Base-by-base conservation (phyloP, 2,329 filamentous ascomycete species). In the Xylaria hypoxylon region DNA sequence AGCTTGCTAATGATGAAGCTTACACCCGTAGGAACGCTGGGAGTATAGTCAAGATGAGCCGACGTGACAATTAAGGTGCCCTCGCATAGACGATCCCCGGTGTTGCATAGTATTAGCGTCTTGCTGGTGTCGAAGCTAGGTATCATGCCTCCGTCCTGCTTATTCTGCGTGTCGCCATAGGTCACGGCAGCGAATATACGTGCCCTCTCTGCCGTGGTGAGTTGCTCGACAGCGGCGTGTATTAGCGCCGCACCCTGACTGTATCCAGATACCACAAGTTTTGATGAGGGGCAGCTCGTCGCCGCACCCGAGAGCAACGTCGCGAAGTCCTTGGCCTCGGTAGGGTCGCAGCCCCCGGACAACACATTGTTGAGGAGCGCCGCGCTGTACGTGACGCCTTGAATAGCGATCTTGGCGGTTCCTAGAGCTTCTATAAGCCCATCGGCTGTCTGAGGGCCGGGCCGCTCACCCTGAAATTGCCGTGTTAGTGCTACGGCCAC, bases 31-130 rank as follows among this genome's bases (percentile, higher is more conserved):
- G 44, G 50, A 4, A 42, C 55, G 19, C 55, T 59, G 17, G 40
- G 17, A 5, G 44, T 60, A 10, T 60, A 67, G 31, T 45, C 51
- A n/a, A 67, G 60, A 35, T 67, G 55, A 11, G 60, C 48, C 22
- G 40, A 47, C 50, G 42, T 35, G 35, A 60, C 51, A 17, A 44
- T 52, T 4, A 62, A 70, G 0, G 81, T 81, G 48, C 84, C 81
- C 8, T 72, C 61, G 63, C 85, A 87, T 10, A 87, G 84, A 13
- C 81, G 76, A 71, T 87, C 85, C 0, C 82, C 84, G 8, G 55
- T n/a, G 45, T 82, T 80, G 68, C 85, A 87, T 50, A 81, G 82
- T 35, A 83, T 81, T 74, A 82, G 64, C 1, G 74, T 72, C 59
- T 76, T 59, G 50, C 56, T 56, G 52, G 62, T 62, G 22, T 75